These are phyloP conservation scores for Podaxis sp. DNA, from an alignment of 768 basidiomycete species.

Conservation along the genomic window DNA sequence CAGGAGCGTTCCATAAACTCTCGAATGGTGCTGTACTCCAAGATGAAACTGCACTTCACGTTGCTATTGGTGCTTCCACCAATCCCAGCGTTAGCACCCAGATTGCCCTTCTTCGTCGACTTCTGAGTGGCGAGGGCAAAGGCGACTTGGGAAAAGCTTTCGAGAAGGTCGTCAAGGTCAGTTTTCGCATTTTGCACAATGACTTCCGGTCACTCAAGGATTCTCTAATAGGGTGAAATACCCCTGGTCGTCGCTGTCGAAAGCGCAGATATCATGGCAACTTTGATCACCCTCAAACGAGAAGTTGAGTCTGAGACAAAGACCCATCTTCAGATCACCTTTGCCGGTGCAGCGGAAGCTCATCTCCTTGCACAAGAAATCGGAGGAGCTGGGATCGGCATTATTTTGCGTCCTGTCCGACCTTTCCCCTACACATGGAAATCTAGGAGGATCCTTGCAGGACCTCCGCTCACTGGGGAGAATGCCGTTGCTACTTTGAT, in stretches of 20 bases:
- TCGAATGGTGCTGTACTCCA: conserved; percentile 58
- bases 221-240: conserved; percentile 42
- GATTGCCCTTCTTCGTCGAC: conserved; percentile 55
- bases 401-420: conserved; percentile 65
- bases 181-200: conserved; percentile 4
- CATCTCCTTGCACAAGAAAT: conserved; percentile 75
- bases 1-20: conserved; percentile 55
- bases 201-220: not conserved
- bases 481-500: conserved; percentile 57
- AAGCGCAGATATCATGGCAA: conserved; percentile 71
- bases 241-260: conserved; percentile 63
- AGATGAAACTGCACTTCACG: conserved; percentile 59
- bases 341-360: conserved; percentile 63
- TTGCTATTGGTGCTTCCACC: conserved; percentile 45
- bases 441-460: conserved; percentile 48
- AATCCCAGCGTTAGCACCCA: conserved; percentile 64
- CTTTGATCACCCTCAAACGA: conserved; percentile 60
- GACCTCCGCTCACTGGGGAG: conserved; percentile 45
- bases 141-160: conserved; percentile 43
- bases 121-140: conserved; percentile 43
- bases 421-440: conserved; percentile 76
- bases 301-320: conserved; percentile 52
- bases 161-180: conserved; percentile 45
- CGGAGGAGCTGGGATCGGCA: conserved; percentile 63
- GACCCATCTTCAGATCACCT: conserved; percentile 44